A percentile compares a stretch with the other conserved stretches of the same genome.
phyloP scores from a whole-genome alignment of 768 basidiomycete species.

The Fistulinella prunicolor region DNA sequence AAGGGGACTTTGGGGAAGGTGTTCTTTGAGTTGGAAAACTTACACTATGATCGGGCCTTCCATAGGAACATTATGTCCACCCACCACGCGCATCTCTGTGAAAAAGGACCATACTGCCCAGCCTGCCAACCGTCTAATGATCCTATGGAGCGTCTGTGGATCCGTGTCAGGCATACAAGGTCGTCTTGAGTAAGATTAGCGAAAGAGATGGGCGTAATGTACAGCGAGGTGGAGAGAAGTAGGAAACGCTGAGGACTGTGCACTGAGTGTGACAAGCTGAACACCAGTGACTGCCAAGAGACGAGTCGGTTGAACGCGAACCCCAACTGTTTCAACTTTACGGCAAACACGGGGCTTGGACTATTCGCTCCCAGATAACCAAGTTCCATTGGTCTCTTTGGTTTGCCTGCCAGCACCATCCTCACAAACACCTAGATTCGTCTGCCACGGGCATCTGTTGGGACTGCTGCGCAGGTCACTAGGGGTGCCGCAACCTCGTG shows the following conservation, averaged over 20 bases:
- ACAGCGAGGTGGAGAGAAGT: neutral
- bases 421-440: too few relatives aligned
- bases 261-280: neutral
- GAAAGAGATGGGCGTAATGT: slow-evolving; percentile 9
- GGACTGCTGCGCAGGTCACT: too few relatives aligned
- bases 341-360: too few relatives aligned
- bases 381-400: too few relatives aligned
- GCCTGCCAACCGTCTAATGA: slow-evolving; percentile 67
- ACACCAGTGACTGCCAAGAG: neutral
- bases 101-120: slow-evolving; percentile 86
- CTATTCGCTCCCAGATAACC: too few relatives aligned
- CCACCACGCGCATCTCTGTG: slow-evolving; percentile 81
- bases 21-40: slow-evolving; percentile 30
- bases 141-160: slow-evolving; percentile 54
- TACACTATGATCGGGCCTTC: slow-evolving; percentile 93
- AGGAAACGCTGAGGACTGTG: neutral
- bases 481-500: too few relatives aligned
- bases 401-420: too few relatives aligned
- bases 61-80: slow-evolving; percentile 82
- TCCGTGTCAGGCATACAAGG: slow-evolving; percentile 32
- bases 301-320: neutral
- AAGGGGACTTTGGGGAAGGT: slow-evolving; percentile 1
- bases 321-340: neutral
- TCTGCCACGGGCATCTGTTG: too few relatives aligned
- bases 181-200: slow-evolving; percentile 7